Base-by-base conservation (phyloP, 306 rosid genomes). In the Calophaca sinica region DNA sequence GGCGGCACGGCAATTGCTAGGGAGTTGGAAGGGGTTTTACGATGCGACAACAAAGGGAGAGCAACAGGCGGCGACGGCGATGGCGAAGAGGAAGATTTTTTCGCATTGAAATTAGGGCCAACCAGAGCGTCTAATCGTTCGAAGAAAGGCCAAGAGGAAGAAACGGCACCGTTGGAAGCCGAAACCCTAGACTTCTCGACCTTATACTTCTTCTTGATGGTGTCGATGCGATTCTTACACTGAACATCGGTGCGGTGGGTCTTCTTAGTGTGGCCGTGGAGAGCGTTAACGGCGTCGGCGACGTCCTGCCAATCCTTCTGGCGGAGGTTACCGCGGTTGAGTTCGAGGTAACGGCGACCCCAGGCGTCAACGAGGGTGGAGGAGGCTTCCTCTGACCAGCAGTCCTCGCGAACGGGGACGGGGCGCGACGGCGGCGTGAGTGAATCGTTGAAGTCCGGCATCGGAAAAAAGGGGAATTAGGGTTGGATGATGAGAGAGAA, bases 281-380 rank as follows among this genome's bases (percentile, higher is more conserved):
- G 97, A 11, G 93, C 88, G 81, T 94, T 94, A 70, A 94, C 98
- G 46, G 97, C 84, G 63, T 94, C 98, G 2, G 98, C 98, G 13
- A 94, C 97, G 5, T 94, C 98, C 78, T 91, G 94, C 98, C 98
- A 94, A 62, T 94, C 98, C 78, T 94, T 94, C 86, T 89, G 98
- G 5, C 98, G 97, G 81, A 94, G 98, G 57, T 91, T 91, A 8
- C 98, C 98, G 9, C 98, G 96, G 85, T 94, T 94, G 46, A 94
- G 97, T 78, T 94, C 97, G 5, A 94, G 46, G 68, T 88, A 94
- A 9, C 98, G 96, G 54, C 93, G 88, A 31, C 98, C 98, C 98
- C 98, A 94, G 15, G 91, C 88, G 54, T 91, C 97, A 62, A 94
- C 78, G 62, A 94, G 94, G 3, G 97, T 94, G 5, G 96, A 81